Base-by-base conservation (phyloP, 2,329 filamentous ascomycete genomes). In the Myotisia sp. region DNA sequence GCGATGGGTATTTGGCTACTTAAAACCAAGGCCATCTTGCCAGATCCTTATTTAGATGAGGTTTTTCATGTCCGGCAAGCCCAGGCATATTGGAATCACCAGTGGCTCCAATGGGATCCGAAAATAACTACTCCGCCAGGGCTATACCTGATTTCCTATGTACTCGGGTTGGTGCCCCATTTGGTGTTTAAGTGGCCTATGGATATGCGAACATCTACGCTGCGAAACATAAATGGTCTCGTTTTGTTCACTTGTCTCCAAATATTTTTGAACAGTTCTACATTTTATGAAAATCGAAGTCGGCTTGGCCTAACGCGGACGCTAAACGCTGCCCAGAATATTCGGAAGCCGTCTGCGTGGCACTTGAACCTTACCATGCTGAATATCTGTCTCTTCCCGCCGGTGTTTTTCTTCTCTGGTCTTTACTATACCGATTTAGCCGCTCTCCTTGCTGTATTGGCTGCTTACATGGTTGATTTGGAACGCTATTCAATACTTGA, bases 41-140 rank as follows among this genome's bases (percentile, higher is more conserved):
- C 65, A 29, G 64, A 68, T 34, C 70, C 73, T 19, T 77, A 77
- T 51, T 64, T 77, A 13, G 63, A 66, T 41, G 63, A 66, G 42
- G 59, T 59, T 9, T 66, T 66, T 46, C 63, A 98, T 54, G 77
- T 94, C 14, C 82, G 84, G 0, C 90, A 98, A 58, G 85, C 85
- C 0, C 83, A 92, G 48, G 74, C 71, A 19, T 98, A 93, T 55
- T 94, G 86, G 55, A 55, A 70, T 26, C 76, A 79, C 7, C 69
- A 70, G 35, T 92, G 79, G 61, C 53, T 56, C 8, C 67, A 82
- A 37, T 98, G 90, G 90, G 86, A 98, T 56, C 79, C 87, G 39
- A 98, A 95, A 55, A 90, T 98, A 51, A 98, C 90, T 0, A 98
- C 90, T 1, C 90, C 90, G 0, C 87, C 90, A 0, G 90, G 86